Base-by-base conservation (phyloP, 1,284 basidiomycete genomes). In the Fomitopsis pinicola region DNA sequence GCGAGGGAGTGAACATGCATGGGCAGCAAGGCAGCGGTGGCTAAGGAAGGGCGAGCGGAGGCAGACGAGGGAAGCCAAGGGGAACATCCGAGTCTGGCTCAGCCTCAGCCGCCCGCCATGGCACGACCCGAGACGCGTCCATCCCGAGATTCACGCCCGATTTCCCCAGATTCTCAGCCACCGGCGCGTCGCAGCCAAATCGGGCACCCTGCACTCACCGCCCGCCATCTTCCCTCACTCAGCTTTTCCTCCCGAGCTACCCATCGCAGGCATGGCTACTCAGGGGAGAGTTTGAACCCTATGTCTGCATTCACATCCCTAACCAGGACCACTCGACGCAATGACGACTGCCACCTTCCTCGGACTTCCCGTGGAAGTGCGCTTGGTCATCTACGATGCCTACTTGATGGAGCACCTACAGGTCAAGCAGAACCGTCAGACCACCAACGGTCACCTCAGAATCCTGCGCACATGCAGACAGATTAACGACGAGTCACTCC, bases 321-420 rank as follows among this genome's bases (percentile, higher is more conserved):
- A 17, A 55, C 30, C 28, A 35, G 26, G n/a, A 30, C n/a, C 15
- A 22, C 28, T 33, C 28, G 28, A 30, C 28, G 52, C 55, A 30
- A 66, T 68, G 66, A 58, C 63, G 19, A 30, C 57, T 14, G 42
- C 59, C 52, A 63, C 63, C 38, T 71, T 77, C 35, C 67, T 77
- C 40, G 62, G 61, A 15, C 58, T 80, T 3, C 78, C 77, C 8
- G 54, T 70, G 53, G 77, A 78, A 60, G 46, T 80, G 5, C 78
- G 77, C 58, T 66, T 78, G 45, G 40, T 67, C 45, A 67, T 80
- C 35, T 79, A 78, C 67, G 65, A 72, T 0, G 45, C 62, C 42
- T 68, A 72, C 62, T 68, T 78, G 58, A 58, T 59, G 4, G 68
- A 69, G 17, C 70, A 73, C 42, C 69, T 64, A 30, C 54, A 48